phyloP scores from a whole-genome alignment of 768 basidiomycete species.

The Trametes meyenii region DNA sequence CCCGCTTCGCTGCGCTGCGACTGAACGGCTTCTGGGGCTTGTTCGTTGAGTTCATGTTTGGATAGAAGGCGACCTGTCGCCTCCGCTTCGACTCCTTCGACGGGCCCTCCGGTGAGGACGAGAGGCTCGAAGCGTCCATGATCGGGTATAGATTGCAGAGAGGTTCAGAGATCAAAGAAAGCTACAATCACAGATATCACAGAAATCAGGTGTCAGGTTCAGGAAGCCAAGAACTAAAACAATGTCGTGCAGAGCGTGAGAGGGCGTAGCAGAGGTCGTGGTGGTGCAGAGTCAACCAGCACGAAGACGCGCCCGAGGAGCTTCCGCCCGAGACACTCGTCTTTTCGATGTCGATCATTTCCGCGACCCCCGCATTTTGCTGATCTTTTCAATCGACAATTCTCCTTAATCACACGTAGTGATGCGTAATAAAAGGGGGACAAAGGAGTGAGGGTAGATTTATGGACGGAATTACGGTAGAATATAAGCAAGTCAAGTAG shows the following conservation, averaged over 20 bases:
- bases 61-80: conserved; percentile 78
- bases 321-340: not conserved
- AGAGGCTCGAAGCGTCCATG: conserved; percentile 19
- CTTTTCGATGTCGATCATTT: not conserved
- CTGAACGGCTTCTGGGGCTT: conserved; percentile 86
- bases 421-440: not conserved
- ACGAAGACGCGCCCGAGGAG: conserved; percentile 3
- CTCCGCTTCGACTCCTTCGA: conserved; percentile 45
- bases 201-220: not conserved
- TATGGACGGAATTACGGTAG: conserved; percentile 16
- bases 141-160: conserved; percentile 3
- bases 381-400: not conserved
- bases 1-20: conserved; percentile 87
- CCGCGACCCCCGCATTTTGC: conserved; percentile 9
- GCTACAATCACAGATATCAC: not conserved
- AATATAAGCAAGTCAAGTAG: conserved; percentile 20
- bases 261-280: conserved; percentile 15
- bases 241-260: conserved; percentile 12
- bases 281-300: conserved; percentile 17
- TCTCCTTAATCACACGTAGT: not conserved
- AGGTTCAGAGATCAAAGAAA: not conserved
- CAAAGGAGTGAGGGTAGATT: conserved; percentile 22
- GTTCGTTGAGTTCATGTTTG: conserved; percentile 67
- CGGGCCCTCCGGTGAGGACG: conserved; percentile 7
- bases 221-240: not conserved